Evolutionary conservation across 495 filamentous ascomycete species (phyloP), one percentile per base, ranked within the genome.

Genomic region (Clavariopsis aquatica): DNA sequence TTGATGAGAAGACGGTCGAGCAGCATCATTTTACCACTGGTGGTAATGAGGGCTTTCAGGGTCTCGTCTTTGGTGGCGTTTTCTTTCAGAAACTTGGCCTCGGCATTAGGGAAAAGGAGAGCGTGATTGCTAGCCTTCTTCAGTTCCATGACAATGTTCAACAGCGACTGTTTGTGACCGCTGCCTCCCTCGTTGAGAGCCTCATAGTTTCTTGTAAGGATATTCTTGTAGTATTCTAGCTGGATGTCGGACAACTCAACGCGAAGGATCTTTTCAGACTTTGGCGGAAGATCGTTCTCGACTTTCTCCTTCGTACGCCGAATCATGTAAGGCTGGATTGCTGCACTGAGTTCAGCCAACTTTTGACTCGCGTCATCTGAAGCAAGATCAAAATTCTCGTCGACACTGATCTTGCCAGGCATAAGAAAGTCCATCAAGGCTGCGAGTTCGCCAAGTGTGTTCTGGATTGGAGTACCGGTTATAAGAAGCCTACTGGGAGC

Each of bases 91-190:
- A 96, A 89, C 43, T 87, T 89, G 31, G 93, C 90, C 74, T 98
- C 94, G 23, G 91, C 94, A 59, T 89, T 91, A 2, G 89, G 87
- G 68, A 99, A 96, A 88, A 98, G 95, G 78, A 96, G 96, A 5
- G 94, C 92, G 72, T 99, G 94, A 65, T 98, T 98, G 81, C 92
- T 96, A 66, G 92, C 91, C 75, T 99, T 99, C 80, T 98, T 98
- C 69, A 99, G 75, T 73, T 99, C 95, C 93, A 99, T 99, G 83
- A 97, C 96, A 72, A 99, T 96, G 76, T 99, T 99, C 57, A 98
- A 77, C n/a, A 98, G 77, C 0, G 92, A 96, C 65, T 94, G 92
- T 74, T 96, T 96, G 71, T 90, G 87, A 8, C 92, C 94, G 53
- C 84, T 91, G 26, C 86, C 85, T 22, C 92, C 93, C 68, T 93